A percentile compares a stretch with the other conserved stretches of the same genome.
Conservation (phyloP, 257 asterid genomes). For the Plectranthus barbatus region DNA sequence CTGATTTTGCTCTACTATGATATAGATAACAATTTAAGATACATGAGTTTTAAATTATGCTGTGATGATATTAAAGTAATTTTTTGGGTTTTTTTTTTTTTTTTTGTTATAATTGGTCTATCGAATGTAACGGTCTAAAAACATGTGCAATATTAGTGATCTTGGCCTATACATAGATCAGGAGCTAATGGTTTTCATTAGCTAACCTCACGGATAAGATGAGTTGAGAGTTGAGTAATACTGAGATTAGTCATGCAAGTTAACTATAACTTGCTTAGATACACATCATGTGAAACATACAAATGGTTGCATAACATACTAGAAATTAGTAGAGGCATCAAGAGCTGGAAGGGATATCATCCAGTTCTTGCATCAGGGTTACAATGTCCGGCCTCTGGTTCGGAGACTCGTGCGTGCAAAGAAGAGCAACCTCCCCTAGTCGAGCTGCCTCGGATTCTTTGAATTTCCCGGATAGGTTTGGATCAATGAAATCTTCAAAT, state of each 20-base stretch:
- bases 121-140: too few relatives aligned
- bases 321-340: slow-evolving; percentile 32
- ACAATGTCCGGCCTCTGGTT: slow-evolving; percentile 61
- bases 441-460: slow-evolving; percentile 70
- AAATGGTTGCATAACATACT: slow-evolving; percentile 11
- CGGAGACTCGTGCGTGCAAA: slow-evolving; percentile 74
- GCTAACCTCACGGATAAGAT: slow-evolving; percentile 10
- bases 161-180: background rate
- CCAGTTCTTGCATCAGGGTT: slow-evolving; percentile 53
- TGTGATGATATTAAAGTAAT: too few relatives aligned
- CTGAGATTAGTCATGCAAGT: slow-evolving; percentile 17
- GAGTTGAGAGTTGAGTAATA: slow-evolving; percentile 9
- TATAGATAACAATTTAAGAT: too few relatives aligned
- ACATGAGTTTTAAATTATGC: too few relatives aligned
- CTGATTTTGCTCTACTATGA: too few relatives aligned
- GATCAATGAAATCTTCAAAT: slow-evolving; percentile 63
- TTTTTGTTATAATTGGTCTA: too few relatives aligned
- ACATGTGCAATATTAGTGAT: background rate
- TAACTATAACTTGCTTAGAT: slow-evolving; percentile 4
- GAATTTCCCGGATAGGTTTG: slow-evolving; percentile 50
- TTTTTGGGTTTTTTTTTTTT: too few relatives aligned
- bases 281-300: background rate
- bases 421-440: slow-evolving; percentile 72
- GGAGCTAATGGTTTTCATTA: background rate
- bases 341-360: background rate